A percentile compares a stretch with the other conserved stretches of the same genome.
These are phyloP conservation scores for Fusarium sp. DNA, from an alignment of 2,329 filamentous ascomycete species.

Conservation along the genomic window DNA sequence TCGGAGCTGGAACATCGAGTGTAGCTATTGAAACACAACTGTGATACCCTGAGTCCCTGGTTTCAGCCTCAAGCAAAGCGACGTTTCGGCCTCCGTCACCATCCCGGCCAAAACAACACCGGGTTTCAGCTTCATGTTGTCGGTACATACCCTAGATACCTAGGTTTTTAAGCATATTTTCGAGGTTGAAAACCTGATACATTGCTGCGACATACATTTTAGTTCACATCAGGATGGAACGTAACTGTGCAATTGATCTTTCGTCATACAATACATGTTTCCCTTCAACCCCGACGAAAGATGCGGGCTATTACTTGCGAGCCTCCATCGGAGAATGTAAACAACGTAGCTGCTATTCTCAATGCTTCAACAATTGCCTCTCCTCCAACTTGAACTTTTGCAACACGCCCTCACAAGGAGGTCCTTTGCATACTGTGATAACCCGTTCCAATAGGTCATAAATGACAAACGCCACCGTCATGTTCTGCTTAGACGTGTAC, in stretches of 20 bases:
- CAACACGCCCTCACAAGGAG: background rate
- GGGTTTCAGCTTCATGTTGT: background rate
- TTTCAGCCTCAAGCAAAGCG: background rate
- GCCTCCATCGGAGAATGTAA: rapidly evolving
- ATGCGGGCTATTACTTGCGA: rapidly evolving
- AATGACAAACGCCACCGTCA: background rate
- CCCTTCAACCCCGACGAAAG: rapidly evolving
- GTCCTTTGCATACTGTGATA: background rate
- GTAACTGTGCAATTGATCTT: too few relatives aligned
- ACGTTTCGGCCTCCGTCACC: background rate
- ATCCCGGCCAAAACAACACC: background rate
- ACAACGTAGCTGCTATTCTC: rapidly evolving
- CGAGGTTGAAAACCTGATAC: rapidly evolving
- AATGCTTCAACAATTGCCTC: background rate
- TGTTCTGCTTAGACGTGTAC: background rate
- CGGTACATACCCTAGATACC: background rate
- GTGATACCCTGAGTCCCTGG: background rate
- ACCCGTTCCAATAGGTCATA: background rate
- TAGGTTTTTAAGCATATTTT: rapidly evolving
- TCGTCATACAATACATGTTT: background rate
- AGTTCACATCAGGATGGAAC: too few relatives aligned
- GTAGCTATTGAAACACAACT: background rate
- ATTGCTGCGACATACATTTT: rapidly evolving
- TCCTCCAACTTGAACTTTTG: background rate
- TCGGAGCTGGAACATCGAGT: rapidly evolving